These are phyloP conservation scores for Dactylonectria estremocensis DNA, from an alignment of 2,329 filamentous ascomycete genomes.

Conservation along the genomic window DNA sequence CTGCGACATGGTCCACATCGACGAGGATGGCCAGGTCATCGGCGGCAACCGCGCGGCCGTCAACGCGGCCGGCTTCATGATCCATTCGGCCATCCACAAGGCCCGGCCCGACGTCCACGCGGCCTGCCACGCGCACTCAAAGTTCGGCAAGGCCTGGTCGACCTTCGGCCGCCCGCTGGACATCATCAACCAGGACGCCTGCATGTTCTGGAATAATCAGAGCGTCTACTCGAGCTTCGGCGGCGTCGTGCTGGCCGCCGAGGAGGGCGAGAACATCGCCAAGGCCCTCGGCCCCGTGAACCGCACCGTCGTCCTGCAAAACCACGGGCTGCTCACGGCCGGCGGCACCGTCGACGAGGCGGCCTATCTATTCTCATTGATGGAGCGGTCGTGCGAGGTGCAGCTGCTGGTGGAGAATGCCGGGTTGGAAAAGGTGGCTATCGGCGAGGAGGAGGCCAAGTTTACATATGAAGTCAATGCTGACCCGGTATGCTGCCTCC, in stretches of 20 bases:
- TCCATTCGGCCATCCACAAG: slow-evolving; percentile 73
- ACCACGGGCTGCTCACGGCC: slow-evolving; percentile 76
- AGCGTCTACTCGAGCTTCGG: slow-evolving; percentile 74
- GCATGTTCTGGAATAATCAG: slow-evolving; percentile 71
- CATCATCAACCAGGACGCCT: slow-evolving; percentile 74
- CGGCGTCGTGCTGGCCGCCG: slow-evolving; percentile 73
- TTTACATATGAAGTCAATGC: slow-evolving; percentile 55
- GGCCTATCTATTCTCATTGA: slow-evolving; percentile 69
- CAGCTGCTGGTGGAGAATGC: slow-evolving; percentile 53
- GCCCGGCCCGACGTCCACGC: slow-evolving; percentile 72
- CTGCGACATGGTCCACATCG: slow-evolving; percentile 73
- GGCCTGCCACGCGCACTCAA: slow-evolving; percentile 73
- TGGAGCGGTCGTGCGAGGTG: slow-evolving; percentile 54
- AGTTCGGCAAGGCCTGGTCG: slow-evolving; percentile 73
- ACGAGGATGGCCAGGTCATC: slow-evolving; percentile 71
- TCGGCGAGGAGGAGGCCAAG: slow-evolving; percentile 57
- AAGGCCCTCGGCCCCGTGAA: slow-evolving; percentile 67
- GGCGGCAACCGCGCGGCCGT: slow-evolving; percentile 69
- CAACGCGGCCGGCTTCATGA: slow-evolving; percentile 76
- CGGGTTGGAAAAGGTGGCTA: slow-evolving; percentile 45
- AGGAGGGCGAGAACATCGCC: slow-evolving; percentile 73
- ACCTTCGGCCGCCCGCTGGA: slow-evolving; percentile 71
- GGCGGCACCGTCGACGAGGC: slow-evolving; percentile 78
- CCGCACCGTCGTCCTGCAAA: slow-evolving; percentile 71
- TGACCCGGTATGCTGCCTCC: slow-evolving; percentile 43